A percentile compares a stretch with the other conserved stretches of the same genome.
Conservation (phyloP, 2,329 filamentous ascomycete genomes). For the Xylaria digitata region DNA sequence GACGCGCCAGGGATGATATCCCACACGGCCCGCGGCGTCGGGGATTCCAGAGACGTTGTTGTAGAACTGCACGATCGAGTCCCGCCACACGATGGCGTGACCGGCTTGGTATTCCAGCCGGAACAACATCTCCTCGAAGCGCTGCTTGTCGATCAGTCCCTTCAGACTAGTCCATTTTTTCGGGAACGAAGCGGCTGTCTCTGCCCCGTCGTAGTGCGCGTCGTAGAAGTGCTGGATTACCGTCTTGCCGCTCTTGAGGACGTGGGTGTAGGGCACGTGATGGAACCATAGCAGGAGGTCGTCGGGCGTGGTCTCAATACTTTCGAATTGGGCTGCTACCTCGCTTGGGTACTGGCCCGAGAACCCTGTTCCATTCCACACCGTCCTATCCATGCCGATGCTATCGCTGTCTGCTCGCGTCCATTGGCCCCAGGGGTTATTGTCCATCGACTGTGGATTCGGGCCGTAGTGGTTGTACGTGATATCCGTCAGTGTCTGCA, state of each 20-base stretch:
- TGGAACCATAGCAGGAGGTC: constrained; percentile 79
- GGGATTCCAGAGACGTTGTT: constrained; percentile 69
- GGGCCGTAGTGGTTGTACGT: constrained; percentile 75
- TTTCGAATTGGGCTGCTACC: constrained; percentile 68
- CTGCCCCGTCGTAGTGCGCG: constrained; percentile 64
- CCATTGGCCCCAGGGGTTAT: constrained; percentile 78
- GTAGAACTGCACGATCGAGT: constrained; percentile 74
- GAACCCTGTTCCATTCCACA: constrained; percentile 73
- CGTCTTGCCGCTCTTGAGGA: constrained; percentile 71
- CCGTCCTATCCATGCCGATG: constrained; percentile 79
- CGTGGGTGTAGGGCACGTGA: constrained; percentile 75
- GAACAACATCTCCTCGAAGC: constrained; percentile 68
- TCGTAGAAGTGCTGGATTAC: constrained; percentile 70
- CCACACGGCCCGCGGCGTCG: constrained; percentile 67
- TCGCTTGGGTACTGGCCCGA: constrained; percentile 74
- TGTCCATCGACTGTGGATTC: constrained; percentile 71
- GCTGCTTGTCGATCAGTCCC: constrained; percentile 68
- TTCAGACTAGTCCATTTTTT: constrained; percentile 64
- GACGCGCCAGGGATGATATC: constrained; percentile 72
- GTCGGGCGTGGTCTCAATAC: constrained; percentile 72
- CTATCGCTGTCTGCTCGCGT: constrained; percentile 69
- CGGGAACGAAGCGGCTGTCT: constrained; percentile 69
- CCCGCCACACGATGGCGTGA: constrained; percentile 77
- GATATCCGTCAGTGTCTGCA: constrained; percentile 77
- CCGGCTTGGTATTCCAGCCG: constrained; percentile 74